These are phyloP conservation scores for Stipa capillata DNA, from an alignment of 176 grass and related monocot species.

Conservation along the genomic window DNA sequence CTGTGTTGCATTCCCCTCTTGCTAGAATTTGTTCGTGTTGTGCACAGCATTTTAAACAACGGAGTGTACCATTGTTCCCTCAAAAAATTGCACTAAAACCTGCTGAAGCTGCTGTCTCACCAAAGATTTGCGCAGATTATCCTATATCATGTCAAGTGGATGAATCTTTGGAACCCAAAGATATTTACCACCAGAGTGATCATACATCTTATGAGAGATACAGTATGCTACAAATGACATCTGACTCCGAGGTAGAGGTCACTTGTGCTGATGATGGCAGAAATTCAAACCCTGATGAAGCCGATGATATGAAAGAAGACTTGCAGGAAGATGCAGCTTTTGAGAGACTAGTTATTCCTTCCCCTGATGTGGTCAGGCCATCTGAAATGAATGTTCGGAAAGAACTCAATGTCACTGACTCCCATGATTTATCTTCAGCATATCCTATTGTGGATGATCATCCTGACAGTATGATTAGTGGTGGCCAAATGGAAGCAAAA, in stretches of 20 bases:
- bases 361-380: slow-evolving; percentile 17
- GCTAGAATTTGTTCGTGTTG: slow-evolving; percentile 48
- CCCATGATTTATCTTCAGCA: neutral
- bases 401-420: slow-evolving; percentile 24
- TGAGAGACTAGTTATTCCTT: slow-evolving; percentile 4
- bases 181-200: slow-evolving; percentile 42
- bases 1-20: neutral
- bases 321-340: slow-evolving; percentile 11
- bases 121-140: slow-evolving; percentile 29
- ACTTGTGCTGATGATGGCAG: slow-evolving; percentile 33
- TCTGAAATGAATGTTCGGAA: slow-evolving; percentile 26
- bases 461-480: slow-evolving; percentile 1
- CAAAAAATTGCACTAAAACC: slow-evolving; percentile 14
- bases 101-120: slow-evolving; percentile 16
- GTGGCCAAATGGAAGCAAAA: neutral
- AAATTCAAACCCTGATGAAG: slow-evolving; percentile 12
- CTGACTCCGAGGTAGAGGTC: slow-evolving; percentile 56
- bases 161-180: slow-evolving; percentile 28
- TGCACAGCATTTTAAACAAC: slow-evolving; percentile 24
- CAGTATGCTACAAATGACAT: slow-evolving; percentile 46
- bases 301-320: slow-evolving; percentile 8
- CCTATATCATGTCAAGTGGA: slow-evolving; percentile 21
- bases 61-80: neutral
- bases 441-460: slow-evolving; percentile 6
- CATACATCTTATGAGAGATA: slow-evolving; percentile 31